Conservation (phyloP, 768 basidiomycete genomes). For the Suillus weaverae region DNA sequence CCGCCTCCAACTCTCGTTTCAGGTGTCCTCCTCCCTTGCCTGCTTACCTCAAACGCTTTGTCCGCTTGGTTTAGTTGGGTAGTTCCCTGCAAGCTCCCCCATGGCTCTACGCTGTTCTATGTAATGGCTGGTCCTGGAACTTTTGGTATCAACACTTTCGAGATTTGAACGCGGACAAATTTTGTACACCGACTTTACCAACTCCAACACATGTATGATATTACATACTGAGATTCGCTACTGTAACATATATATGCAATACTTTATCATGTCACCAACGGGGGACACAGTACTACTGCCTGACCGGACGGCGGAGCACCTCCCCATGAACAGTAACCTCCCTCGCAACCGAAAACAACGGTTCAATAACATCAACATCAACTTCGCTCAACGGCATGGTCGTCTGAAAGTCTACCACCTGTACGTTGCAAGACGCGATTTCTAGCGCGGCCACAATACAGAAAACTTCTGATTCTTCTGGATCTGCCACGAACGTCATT, state of each 20-base stretch:
- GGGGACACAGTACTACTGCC: neutral
- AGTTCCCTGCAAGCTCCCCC: neutral
- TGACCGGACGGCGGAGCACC: neutral
- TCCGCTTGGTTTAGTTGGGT: slow-evolving; percentile 2
- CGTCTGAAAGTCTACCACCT: neutral
- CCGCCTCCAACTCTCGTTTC: slow-evolving; percentile 12
- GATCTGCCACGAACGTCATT: neutral
- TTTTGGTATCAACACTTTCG: neutral
- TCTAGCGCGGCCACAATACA: neutral
- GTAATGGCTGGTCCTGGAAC: neutral
- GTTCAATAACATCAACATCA: neutral
- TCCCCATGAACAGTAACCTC: neutral
- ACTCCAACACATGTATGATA: neutral
- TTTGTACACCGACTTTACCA: neutral
- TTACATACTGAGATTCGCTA: neutral
- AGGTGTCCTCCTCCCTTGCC: slow-evolving; percentile 7
- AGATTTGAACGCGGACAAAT: neutral
- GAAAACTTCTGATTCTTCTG: neutral
- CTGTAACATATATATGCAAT: neutral
- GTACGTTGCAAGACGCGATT: neutral
- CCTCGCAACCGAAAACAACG: neutral
- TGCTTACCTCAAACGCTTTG: neutral
- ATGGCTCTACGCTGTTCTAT: neutral
- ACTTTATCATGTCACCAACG: neutral
- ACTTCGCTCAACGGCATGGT: neutral